A percentile compares a stretch with the other conserved stretches of the same genome.
Evolutionary conservation across 2,329 filamentous ascomycete species (phyloP).

Genomic region (Hymenoscyphus fraxineus): DNA sequence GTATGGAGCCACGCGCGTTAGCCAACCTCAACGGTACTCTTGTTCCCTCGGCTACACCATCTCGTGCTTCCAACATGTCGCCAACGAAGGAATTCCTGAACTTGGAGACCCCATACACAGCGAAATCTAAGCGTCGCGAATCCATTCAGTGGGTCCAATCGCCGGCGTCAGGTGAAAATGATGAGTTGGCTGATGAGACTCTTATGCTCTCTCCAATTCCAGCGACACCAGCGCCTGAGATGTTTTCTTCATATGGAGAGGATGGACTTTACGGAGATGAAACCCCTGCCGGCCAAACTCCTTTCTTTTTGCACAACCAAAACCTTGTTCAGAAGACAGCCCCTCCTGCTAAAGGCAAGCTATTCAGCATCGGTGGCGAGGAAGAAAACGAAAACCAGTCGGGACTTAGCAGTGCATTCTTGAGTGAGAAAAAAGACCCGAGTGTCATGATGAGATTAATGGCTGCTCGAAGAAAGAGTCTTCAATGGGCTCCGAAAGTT

Average conservation of each 20-base stretch:
- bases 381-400: neutral
- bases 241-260: slow-evolving; percentile 31
- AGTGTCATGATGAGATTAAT: slow-evolving; percentile 49
- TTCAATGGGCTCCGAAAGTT: slow-evolving; percentile 73
- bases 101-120: slow-evolving; percentile 30
- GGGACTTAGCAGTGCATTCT: slow-evolving; percentile 37
- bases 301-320: slow-evolving; percentile 33
- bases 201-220: slow-evolving; percentile 32
- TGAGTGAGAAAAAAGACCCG: slow-evolving; percentile 50
- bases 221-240: slow-evolving; percentile 32
- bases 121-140: slow-evolving; percentile 31
- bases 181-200: slow-evolving; percentile 26
- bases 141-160: slow-evolving; percentile 34
- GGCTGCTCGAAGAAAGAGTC: slow-evolving; percentile 70
- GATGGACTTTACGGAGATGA: slow-evolving; percentile 31
- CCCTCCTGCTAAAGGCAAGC: slow-evolving; percentile 28
- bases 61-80: slow-evolving; percentile 26
- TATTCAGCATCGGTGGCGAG: slow-evolving; percentile 11
- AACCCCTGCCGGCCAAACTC: slow-evolving; percentile 31
- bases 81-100: slow-evolving; percentile 33
- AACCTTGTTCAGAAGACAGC: slow-evolving; percentile 34
- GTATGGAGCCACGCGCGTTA: slow-evolving; percentile 72
- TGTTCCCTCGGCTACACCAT: slow-evolving; percentile 38
- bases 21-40: slow-evolving; percentile 66
- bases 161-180: slow-evolving; percentile 13